Evolutionary conservation across 139 green algal species (phyloP).

Genomic region (Nannochloris sp.): DNA sequence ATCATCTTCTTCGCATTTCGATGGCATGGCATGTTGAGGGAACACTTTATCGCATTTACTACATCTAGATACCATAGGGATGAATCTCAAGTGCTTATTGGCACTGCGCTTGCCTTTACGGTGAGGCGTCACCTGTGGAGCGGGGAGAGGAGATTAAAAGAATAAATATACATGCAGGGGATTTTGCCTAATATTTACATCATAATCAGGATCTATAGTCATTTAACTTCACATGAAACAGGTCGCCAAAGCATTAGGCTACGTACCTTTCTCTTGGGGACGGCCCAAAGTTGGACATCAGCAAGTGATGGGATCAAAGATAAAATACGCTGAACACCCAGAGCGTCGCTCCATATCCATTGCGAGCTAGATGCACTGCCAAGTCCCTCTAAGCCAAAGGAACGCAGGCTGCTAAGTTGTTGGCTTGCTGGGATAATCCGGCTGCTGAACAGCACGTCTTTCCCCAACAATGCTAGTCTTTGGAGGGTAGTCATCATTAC

Average conservation of each 20-base stretch:
- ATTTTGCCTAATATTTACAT: too few species aligned
- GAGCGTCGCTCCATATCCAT: background rate
- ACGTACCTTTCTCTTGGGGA: constrained; percentile 28
- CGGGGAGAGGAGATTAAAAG: background rate
- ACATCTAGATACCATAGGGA: constrained; percentile 19
- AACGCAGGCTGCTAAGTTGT: background rate
- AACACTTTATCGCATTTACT: constrained; percentile 32
- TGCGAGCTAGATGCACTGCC: background rate
- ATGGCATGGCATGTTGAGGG: constrained; percentile 24
- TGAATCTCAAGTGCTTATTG: constrained; percentile 29
- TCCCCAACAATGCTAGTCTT: background rate
- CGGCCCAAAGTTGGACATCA: constrained; percentile 6
- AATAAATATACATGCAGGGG: too few species aligned
- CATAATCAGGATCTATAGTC: too few species aligned
- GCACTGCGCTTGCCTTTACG: constrained; percentile 29
- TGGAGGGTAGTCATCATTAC: too few species aligned
- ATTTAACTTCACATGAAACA: too few species aligned
- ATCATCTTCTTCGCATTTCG: constrained; percentile 25
- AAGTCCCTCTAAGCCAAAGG: background rate
- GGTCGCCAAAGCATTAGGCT: too few species aligned
- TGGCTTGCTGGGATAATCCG: background rate
- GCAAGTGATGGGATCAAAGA: constrained; percentile 2
- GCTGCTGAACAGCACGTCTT: background rate
- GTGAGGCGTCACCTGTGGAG: constrained; percentile 28
- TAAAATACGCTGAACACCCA: background rate